Conservation (phyloP, 768 basidiomycete genomes). For the Lactarius tabidus region DNA sequence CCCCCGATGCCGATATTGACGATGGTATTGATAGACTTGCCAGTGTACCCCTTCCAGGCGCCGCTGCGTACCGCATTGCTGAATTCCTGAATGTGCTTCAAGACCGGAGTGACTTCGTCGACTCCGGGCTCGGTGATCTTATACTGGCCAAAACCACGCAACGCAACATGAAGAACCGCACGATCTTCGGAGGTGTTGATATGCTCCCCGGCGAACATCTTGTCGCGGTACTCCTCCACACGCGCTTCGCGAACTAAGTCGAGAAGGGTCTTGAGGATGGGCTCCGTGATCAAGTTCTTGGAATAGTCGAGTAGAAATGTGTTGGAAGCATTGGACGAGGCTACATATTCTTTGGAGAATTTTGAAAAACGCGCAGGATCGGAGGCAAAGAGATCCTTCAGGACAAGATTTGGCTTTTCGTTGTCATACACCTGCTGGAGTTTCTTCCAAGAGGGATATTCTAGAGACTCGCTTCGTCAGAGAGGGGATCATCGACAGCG, state of each 20-base stretch:
- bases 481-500: neutral
- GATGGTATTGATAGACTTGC: conserved; percentile 88
- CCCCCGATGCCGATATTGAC: conserved; percentile 99
- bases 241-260: conserved; percentile 79
- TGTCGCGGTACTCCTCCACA: conserved; percentile 80
- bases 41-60: conserved; percentile 95
- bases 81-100: conserved; percentile 91
- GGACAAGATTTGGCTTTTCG: conserved; percentile 66
- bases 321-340: conserved; percentile 58
- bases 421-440: conserved; percentile 80
- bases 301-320: conserved; percentile 94
- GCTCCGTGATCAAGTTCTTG: conserved; percentile 90
- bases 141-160: conserved; percentile 77
- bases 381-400: conserved; percentile 89
- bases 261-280: conserved; percentile 75
- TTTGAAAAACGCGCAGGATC: conserved; percentile 85
- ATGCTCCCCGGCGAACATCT: conserved; percentile 94
- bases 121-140: conserved; percentile 77
- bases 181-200: conserved; percentile 99
- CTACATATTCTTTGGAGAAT: conserved; percentile 74
- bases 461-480: conserved; percentile 39
- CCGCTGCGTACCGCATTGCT: conserved; percentile 80
- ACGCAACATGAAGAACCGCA: conserved; percentile 91
- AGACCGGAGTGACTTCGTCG: conserved; percentile 75
- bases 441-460: conserved; percentile 87